Base-by-base conservation (phyloP, 2,329 filamentous ascomycete species). In the Metarhizium humberi region DNA sequence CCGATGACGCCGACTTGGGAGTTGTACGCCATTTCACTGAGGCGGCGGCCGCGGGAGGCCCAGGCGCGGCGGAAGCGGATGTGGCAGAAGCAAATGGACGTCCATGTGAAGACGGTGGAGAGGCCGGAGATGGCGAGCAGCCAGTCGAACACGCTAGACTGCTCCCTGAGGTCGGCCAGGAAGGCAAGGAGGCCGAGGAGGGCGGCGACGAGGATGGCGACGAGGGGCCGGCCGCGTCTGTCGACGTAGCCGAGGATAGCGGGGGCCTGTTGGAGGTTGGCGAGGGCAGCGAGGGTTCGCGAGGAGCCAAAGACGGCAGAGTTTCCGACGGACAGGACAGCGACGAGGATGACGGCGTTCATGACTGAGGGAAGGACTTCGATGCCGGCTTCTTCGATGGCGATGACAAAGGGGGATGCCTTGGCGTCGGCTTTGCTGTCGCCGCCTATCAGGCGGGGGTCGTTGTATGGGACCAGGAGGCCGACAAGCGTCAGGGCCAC, bases 341-440 rank as follows among this genome's bases (percentile, higher is more conserved):
- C 87, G 59, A 95, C 84, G 66, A 96, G 84, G 68, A 96, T 96
- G 58, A 96, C 90, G n/a, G 84, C 85, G 70, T 97, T 96, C 87
- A 96, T 95, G 54, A 96, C 80, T 0, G 88, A 92, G 2, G 90
- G 90, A 3, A 96, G 80, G 2, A 87, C 85, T 46, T 81, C 73
- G 63, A 96, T 95, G 8, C 89, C 87, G 1, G 91, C 90, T 59
- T 91, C 87, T 61, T 87, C 77, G 62, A 96, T 95, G 59, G 92
- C 90, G 64, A 96, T 95, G 63, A 96, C 92, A 68, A 96, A 96
- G 2, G 92, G 92, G 3, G 90, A 95, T 1, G 90, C 87, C 30
- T 84, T 82, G 47, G 86, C 82, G 67, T 91, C 82, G 51, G 80
- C 80, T n/a, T 76, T 75, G 54, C 69, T 73, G 45, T 77, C 76